Conservation (phyloP, 2,329 filamentous ascomycete species). For the Trichoderma citrinoviride region DNA sequence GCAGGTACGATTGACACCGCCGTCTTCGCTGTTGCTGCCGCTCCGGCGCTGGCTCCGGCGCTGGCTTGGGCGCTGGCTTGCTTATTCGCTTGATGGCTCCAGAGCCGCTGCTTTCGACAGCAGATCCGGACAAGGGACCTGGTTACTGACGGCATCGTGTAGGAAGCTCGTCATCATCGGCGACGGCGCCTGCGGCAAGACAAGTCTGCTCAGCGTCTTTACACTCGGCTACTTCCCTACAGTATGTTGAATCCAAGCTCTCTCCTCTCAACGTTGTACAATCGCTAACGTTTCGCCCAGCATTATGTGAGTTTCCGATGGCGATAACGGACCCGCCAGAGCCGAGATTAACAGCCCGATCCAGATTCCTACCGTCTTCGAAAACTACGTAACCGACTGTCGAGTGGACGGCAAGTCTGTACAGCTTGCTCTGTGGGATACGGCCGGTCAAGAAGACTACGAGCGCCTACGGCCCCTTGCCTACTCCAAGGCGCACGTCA, state of each 20-base stretch:
- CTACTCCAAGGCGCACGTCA: slow-evolving; percentile 96
- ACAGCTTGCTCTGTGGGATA: slow-evolving; percentile 97
- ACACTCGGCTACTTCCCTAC: slow-evolving; percentile 97
- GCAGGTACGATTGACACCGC: slow-evolving; percentile 52
- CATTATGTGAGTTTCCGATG: slow-evolving; percentile 53
- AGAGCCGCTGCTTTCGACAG: background rate
- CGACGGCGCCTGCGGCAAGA: slow-evolving; percentile 97
- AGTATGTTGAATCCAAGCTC: slow-evolving; percentile 54
- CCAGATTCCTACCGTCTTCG: slow-evolving; percentile 90
- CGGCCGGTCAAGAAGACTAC: slow-evolving; percentile 98
- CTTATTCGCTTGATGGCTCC: background rate
- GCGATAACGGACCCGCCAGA: slow-evolving; percentile 9
- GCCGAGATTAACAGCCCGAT: slow-evolving; percentile 27
- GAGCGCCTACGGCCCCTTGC: slow-evolving; percentile 90
- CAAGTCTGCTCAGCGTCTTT: slow-evolving; percentile 94
- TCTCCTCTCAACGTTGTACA: background rate
- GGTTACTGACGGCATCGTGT: slow-evolving; percentile 24
- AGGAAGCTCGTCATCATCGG: slow-evolving; percentile 97
- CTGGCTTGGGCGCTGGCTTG: background rate
- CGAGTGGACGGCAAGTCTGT: slow-evolving; percentile 98
- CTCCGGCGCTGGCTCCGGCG: background rate
- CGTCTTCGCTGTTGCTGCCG: background rate
- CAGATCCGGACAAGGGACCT: background rate
- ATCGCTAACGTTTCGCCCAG: slow-evolving; percentile 41
- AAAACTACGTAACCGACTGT: slow-evolving; percentile 99